Conservation (phyloP, 108 stramenopile species). For the Discostella stelligeroides region DNA sequence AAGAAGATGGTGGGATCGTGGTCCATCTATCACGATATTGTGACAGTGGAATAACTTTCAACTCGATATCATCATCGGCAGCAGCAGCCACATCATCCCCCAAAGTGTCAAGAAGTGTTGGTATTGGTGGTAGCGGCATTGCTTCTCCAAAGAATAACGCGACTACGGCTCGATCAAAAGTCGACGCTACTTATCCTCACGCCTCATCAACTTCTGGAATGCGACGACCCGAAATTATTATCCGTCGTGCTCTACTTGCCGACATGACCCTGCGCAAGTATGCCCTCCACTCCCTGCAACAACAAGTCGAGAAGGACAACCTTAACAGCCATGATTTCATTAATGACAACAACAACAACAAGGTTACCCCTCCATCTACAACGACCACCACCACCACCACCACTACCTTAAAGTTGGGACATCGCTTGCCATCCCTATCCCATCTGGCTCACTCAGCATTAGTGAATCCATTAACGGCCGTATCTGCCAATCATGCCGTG, state of each 20-base stretch:
- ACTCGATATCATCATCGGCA: not conserved
- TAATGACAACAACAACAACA: not conserved
- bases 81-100: not conserved
- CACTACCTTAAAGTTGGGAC: conserved; percentile 31
- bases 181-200: not conserved
- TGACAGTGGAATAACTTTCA: not conserved
- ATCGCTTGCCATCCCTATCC: conserved; percentile 71
- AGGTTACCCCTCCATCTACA: no score
- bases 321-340: conserved; percentile 1
- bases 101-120: not conserved
- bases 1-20: not conserved
- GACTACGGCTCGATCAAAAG: not conserved
- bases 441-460: conserved; percentile 70
- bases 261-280: conserved; percentile 60
- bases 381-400: not conserved
- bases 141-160: not conserved
- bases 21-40: not conserved
- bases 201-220: not conserved
- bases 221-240: conserved; percentile 36
- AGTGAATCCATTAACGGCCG: conserved; percentile 72
- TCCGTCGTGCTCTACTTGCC: conserved; percentile 56
- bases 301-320: not conserved
- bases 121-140: no score
- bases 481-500: conserved; percentile 53
- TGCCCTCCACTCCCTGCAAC: conserved; percentile 27